phyloP scores from a whole-genome alignment of 73 alveolate species.

The Tetrahymena malaccensis region DNA sequence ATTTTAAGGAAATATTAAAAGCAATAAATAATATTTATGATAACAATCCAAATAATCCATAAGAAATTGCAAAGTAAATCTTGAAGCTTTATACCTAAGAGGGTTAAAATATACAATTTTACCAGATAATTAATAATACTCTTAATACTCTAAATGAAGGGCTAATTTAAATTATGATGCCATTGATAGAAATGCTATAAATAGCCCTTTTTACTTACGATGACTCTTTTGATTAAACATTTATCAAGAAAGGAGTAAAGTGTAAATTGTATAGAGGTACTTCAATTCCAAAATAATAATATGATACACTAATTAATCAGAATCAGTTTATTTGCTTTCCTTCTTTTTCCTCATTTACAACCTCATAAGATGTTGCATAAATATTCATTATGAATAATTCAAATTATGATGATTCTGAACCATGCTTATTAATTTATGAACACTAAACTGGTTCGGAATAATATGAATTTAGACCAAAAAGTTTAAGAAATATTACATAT shows the following conservation, averaged over 20 bases:
- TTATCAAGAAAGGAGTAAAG: background rate
- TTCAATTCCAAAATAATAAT: background rate
- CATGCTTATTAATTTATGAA: background rate
- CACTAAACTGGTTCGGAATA: background rate
- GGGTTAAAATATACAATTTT: background rate
- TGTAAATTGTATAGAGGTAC: background rate
- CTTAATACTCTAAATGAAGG: background rate
- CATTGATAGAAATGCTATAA: background rate
- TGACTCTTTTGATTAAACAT: background rate
- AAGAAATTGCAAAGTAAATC: background rate
- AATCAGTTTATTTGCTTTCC: background rate
- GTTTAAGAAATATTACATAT: too few species aligned
- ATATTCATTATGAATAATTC: background rate
- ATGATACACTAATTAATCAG: background rate
- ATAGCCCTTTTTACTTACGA: background rate
- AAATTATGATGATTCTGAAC: background rate
- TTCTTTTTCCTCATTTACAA: background rate
- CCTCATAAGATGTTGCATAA: background rate
- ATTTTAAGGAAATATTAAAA: too few species aligned
- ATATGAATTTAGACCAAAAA: background rate
- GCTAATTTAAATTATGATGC: background rate
- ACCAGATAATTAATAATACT: background rate
- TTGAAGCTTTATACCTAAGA: background rate
- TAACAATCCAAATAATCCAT: too few species aligned
- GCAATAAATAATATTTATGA: too few species aligned